Conservation (phyloP, 176 grass and related monocot species). For the Zoysia japonica region DNA sequence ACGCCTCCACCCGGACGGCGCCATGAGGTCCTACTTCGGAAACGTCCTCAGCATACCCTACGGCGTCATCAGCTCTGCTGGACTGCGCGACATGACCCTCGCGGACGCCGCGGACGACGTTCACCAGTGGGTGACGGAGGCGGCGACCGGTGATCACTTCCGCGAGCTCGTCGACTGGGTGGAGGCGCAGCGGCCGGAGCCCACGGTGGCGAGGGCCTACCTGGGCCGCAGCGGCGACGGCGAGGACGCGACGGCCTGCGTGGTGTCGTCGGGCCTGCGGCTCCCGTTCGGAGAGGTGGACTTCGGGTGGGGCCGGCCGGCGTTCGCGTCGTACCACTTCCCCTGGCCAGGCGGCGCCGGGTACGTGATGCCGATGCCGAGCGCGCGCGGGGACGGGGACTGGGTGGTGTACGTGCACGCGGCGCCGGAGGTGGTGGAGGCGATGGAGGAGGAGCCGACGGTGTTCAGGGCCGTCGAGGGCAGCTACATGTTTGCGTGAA, state of each 20-base stretch:
- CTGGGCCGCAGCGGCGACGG: slow-evolving; percentile 6
- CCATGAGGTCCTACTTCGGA: slow-evolving; percentile 64
- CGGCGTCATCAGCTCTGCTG: slow-evolving; percentile 25
- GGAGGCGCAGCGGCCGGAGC: slow-evolving; percentile 51
- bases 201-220: slow-evolving; percentile 47
- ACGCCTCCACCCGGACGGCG: slow-evolving; percentile 20
- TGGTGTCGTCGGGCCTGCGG: slow-evolving; percentile 57
- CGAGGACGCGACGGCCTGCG: slow-evolving; percentile 30
- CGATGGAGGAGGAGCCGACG: slow-evolving; percentile 61
- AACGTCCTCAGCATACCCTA: slow-evolving; percentile 69
- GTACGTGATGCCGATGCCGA: slow-evolving; percentile 82
- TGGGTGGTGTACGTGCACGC: slow-evolving; percentile 75
- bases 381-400: slow-evolving; percentile 45
- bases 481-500: neutral
- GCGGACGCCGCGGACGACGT: slow-evolving; percentile 53
- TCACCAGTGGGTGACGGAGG: slow-evolving; percentile 51
- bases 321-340: slow-evolving; percentile 74
- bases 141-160: slow-evolving; percentile 56
- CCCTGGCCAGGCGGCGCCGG: slow-evolving; percentile 49
- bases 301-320: slow-evolving; percentile 55
- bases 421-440: slow-evolving; percentile 47
- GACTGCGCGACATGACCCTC: slow-evolving; percentile 34
- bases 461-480: slow-evolving; percentile 48
- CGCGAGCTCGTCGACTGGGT: slow-evolving; percentile 54
- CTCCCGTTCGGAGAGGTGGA: slow-evolving; percentile 51